Evolutionary conservation across 768 basidiomycete species (phyloP).

Genomic region (Boletellus ananiceps): DNA sequence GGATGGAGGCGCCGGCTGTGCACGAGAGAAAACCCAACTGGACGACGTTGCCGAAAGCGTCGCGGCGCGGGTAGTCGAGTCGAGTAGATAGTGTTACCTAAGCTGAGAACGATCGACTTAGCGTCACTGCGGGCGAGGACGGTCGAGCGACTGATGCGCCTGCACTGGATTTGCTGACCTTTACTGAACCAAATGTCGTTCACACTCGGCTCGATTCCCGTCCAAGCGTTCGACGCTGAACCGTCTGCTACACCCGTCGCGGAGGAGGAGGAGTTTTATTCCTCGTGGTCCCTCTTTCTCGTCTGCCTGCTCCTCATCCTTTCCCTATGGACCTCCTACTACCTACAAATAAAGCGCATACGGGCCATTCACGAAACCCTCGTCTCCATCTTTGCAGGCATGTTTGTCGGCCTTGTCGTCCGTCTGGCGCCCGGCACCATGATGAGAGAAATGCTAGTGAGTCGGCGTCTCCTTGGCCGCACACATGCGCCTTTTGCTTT

Average conservation of each 20-base stretch:
- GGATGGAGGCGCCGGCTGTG: slow-evolving; percentile 1
- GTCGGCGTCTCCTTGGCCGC: slow-evolving; percentile 27
- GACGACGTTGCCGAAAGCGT: slow-evolving; percentile 19
- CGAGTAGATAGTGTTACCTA: slow-evolving; percentile 15
- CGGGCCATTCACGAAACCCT: slow-evolving; percentile 94
- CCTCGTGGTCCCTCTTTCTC: slow-evolving; percentile 91
- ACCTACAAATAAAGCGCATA: slow-evolving; percentile 95
- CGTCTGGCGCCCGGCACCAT: slow-evolving; percentile 87
- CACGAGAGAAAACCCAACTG: slow-evolving; percentile 21
- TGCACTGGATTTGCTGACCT: slow-evolving; percentile 5
- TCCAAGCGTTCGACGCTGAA: slow-evolving; percentile 20
- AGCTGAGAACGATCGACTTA: neutral
- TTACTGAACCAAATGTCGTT: slow-evolving; percentile 34
- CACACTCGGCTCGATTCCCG: slow-evolving; percentile 33
- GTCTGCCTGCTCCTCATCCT: slow-evolving; percentile 89
- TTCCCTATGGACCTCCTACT: slow-evolving; percentile 95
- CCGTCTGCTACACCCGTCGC: slow-evolving; percentile 38
- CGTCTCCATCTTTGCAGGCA: slow-evolving; percentile 92
- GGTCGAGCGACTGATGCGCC: slow-evolving; percentile 6
- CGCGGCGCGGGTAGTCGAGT: slow-evolving; percentile 7
- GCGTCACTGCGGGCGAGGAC: neutral
- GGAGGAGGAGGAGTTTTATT: slow-evolving; percentile 87
- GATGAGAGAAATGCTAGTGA: slow-evolving; percentile 96
- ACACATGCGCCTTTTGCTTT: too few species aligned
- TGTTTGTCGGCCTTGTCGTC: slow-evolving; percentile 91